phyloP scores from a whole-genome alignment of 2,329 filamentous ascomycete genomes.

The Xylariaceae sp. region DNA sequence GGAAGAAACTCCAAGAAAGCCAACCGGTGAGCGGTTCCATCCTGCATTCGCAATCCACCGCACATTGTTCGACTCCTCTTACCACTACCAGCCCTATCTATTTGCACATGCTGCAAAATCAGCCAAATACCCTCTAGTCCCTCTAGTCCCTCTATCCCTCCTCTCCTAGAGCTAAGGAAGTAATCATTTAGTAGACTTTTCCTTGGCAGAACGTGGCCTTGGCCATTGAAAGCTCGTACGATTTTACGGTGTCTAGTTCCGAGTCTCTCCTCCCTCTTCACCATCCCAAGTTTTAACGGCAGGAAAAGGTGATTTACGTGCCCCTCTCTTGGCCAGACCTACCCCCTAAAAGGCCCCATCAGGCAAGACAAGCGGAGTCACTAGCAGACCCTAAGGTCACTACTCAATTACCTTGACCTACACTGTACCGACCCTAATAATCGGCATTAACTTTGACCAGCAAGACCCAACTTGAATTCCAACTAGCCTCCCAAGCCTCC shows the following conservation, averaged over 20 bases:
- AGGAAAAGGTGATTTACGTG: slow-evolving; percentile 2
- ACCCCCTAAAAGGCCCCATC: slow-evolving; percentile 16
- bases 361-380: slow-evolving; percentile 1
- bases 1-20: slow-evolving; percentile 18
- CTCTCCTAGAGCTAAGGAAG: no score
- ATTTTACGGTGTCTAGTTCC: background rate
- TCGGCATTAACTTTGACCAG: slow-evolving; percentile 6
- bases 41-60: slow-evolving; percentile 15
- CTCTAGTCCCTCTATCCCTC: no score
- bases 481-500: no score
- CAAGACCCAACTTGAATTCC: no score
- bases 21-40: slow-evolving; percentile 13
- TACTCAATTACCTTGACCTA: background rate
- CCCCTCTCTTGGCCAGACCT: slow-evolving; percentile 20
- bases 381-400: no score
- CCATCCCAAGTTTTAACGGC: background rate
- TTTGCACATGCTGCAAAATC: background rate
- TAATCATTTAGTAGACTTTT: no score
- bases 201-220: no score
- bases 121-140: no score
- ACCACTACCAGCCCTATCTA: slow-evolving; percentile 14
- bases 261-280: background rate
- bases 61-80: no score
- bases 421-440: background rate
- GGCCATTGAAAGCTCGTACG: no score